Percentiles rank a stretch among this genome's conserved stretches.
Evolutionary conservation across 2,329 filamentous ascomycete genomes (phyloP).

Genomic region (Coniochaeta hoffmannii): DNA sequence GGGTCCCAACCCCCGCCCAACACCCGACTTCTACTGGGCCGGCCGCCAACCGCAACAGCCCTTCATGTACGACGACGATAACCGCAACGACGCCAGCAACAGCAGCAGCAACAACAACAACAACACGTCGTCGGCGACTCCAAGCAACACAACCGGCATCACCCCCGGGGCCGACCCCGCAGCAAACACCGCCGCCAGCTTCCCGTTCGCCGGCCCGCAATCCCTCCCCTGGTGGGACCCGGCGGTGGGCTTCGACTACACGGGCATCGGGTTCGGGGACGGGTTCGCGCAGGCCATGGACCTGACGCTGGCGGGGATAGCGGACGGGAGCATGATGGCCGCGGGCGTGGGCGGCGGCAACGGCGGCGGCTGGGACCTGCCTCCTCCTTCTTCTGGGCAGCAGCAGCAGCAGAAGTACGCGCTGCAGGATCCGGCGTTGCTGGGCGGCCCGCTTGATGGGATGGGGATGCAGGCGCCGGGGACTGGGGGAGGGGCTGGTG

Average conservation of each 20-base stretch:
- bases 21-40: slow-evolving; percentile 10
- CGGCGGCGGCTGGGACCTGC: slow-evolving; percentile 12
- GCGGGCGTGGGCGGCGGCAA: not conserved
- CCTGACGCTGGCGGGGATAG: slow-evolving; percentile 29
- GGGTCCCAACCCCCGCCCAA: not conserved
- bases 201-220: not conserved
- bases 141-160: not conserved
- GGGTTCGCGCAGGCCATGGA: slow-evolving; percentile 37
- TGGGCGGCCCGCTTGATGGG: not conserved
- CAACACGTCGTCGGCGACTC: not conserved
- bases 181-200: slow-evolving; percentile 2
- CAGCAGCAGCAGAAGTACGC: slow-evolving; percentile 18
- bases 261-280: slow-evolving; percentile 23
- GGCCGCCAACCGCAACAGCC: slow-evolving; percentile 16
- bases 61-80: slow-evolving; percentile 27
- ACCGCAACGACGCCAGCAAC: too few relatives aligned
- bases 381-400: too few relatives aligned
- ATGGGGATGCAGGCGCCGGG: not conserved
- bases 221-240: not conserved
- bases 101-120: not conserved
- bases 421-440: slow-evolving; percentile 5
- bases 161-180: slow-evolving; percentile 4
- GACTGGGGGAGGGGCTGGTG: not conserved
- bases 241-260: slow-evolving; percentile 26
- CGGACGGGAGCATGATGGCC: slow-evolving; percentile 15